Percentiles rank a stretch among this genome's conserved stretches.
Conservation (phyloP, 2,329 filamentous ascomycete genomes). For the Botrytis fabae region DNA sequence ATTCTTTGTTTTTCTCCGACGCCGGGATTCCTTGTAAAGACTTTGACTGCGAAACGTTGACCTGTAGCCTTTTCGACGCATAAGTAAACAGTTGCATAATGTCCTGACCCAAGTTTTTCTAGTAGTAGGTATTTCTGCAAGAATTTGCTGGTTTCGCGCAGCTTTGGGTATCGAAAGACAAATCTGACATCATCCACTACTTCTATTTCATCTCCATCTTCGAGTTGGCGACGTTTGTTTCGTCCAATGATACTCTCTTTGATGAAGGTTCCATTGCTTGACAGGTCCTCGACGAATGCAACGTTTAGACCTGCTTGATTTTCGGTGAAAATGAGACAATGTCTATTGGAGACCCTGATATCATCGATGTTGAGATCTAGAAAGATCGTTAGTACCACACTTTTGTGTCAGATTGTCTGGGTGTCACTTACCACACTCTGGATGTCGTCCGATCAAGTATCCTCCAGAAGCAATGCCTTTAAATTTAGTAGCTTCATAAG, state of each 20-base stretch:
- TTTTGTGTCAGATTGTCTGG: not conserved
- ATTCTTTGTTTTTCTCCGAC: constrained; percentile 80
- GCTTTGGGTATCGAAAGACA: constrained; percentile 85
- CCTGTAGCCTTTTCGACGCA: constrained; percentile 86
- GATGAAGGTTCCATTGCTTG: constrained; percentile 94
- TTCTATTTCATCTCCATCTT: constrained; percentile 88
- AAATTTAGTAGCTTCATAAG: constrained; percentile 62
- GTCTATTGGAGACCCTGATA: constrained; percentile 83
- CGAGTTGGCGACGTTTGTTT: constrained; percentile 85
- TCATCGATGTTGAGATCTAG: constrained; percentile 74
- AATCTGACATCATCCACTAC: constrained; percentile 81
- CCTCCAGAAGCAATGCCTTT: constrained; percentile 70
- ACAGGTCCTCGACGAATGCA: constrained; percentile 88
- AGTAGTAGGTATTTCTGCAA: constrained; percentile 81
- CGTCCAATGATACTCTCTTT: constrained; percentile 89
- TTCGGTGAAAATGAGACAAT: constrained; percentile 68
- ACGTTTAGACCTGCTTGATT: constrained; percentile 59
- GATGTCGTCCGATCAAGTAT: constrained; percentile 88
- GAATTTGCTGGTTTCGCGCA: constrained; percentile 73
- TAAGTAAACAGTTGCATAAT: constrained; percentile 91
- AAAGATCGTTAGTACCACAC: constrained; percentile 43
- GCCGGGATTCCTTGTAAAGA: constrained; percentile 84
- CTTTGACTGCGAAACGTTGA: constrained; percentile 85
- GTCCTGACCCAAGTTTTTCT: constrained; percentile 87
- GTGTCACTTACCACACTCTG: constrained; percentile 72